Conservation (phyloP, 2,329 filamentous ascomycete genomes). For the Coleophoma crateriformis region DNA sequence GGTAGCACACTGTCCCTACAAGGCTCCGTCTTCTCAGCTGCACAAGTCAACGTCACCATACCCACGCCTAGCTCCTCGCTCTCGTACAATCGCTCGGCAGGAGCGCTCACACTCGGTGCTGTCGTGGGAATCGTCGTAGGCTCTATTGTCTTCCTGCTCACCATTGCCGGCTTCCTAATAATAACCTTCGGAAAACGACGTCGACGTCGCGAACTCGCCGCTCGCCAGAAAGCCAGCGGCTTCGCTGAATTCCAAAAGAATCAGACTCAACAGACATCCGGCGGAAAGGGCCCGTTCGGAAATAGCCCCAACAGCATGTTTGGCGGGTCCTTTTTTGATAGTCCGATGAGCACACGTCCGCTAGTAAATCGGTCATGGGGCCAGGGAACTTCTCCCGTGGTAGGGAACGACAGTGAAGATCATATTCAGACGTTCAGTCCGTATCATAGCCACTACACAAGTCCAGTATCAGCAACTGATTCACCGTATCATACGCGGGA, state of each 20-base stretch:
- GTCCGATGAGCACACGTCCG: slow-evolving; percentile 48
- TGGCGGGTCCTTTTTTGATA: slow-evolving; percentile 31
- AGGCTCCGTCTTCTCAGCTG: slow-evolving; percentile 46
- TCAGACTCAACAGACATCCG: background rate
- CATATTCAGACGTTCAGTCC: slow-evolving; percentile 43
- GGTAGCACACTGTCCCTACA: slow-evolving; percentile 43
- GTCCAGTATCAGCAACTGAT: slow-evolving; percentile 35
- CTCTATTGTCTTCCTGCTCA: slow-evolving; percentile 41
- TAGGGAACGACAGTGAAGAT: slow-evolving; percentile 26
- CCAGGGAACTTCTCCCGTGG: background rate
- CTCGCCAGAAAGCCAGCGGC: slow-evolving; percentile 21
- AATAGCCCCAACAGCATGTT: slow-evolving; percentile 15
- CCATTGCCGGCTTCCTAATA: slow-evolving; percentile 43
- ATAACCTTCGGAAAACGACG: slow-evolving; percentile 52
- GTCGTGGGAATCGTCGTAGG: slow-evolving; percentile 55
- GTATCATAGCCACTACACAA: slow-evolving; percentile 54
- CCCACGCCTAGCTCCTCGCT: slow-evolving; percentile 33
- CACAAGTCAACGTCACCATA: slow-evolving; percentile 41
- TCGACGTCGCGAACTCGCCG: slow-evolving; percentile 44
- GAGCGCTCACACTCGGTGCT: slow-evolving; percentile 44
- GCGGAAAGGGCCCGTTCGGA: slow-evolving; percentile 9
- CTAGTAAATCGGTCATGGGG: background rate
- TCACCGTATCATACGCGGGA: slow-evolving; percentile 5
- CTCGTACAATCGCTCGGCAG: slow-evolving; percentile 11
- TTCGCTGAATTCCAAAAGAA: slow-evolving; percentile 17